A percentile compares a stretch with the other conserved stretches of the same genome.
These are phyloP conservation scores for Dioscorea alata DNA, from an alignment of 106 monocot species.

Conservation along the genomic window DNA sequence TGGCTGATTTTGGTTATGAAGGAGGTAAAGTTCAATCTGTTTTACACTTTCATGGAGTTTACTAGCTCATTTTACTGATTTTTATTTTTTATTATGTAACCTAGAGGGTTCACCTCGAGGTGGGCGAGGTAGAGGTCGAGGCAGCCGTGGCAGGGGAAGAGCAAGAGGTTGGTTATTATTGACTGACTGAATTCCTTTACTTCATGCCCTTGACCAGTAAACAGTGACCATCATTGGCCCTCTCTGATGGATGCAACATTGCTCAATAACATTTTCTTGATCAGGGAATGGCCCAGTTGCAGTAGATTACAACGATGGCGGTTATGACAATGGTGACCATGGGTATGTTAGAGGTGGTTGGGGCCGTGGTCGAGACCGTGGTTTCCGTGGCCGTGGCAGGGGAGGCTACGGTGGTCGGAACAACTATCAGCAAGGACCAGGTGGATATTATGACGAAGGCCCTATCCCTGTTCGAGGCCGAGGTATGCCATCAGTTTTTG, in stretches of 20 bases:
- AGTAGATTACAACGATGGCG: conserved; percentile 42
- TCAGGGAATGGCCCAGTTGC: conserved; percentile 29
- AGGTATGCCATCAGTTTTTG: conserved; percentile 15
- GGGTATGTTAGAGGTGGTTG: conserved; percentile 46
- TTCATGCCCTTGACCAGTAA: too few relatives aligned
- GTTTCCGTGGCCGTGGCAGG: conserved; percentile 51
- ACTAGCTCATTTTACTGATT: not conserved
- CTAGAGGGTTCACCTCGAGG: conserved; percentile 38
- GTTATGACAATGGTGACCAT: conserved; percentile 43
- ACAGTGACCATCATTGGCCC: too few relatives aligned
- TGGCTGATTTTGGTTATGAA: conserved; percentile 49
- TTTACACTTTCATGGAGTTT: not conserved
- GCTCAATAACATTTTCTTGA: not conserved
- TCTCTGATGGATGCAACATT: too few relatives aligned
- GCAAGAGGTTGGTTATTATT: conserved; percentile 25
- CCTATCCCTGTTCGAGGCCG: conserved; percentile 19
- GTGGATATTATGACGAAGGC: conserved; percentile 37
- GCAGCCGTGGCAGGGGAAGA: conserved; percentile 59
- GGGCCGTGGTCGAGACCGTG: conserved; percentile 42
- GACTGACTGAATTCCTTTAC: too few relatives aligned
- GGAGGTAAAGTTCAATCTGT: conserved; percentile 24
- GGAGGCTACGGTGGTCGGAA: conserved; percentile 30
- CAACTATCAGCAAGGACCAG: conserved; percentile 46
- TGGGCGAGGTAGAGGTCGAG: conserved; percentile 58
- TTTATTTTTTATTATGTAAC: not conserved